Percentiles rank a stretch among this genome's conserved stretches.
Conservation (phyloP, 306 rosid genomes). For the Vigna hirtella region DNA sequence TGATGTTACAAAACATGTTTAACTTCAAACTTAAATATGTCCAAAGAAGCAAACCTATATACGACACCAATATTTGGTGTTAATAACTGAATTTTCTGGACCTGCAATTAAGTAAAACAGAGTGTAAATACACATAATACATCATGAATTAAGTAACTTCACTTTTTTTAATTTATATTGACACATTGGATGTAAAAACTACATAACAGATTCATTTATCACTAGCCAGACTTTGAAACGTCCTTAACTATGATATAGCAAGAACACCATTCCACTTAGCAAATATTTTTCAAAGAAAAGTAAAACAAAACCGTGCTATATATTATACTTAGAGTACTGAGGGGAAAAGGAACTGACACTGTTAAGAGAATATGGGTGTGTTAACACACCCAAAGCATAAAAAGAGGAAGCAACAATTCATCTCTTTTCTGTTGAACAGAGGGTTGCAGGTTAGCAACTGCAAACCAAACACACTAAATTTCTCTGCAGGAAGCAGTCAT, state of each 20-base stretch:
- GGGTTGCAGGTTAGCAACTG: no score
- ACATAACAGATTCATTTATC: background rate
- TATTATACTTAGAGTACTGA: background rate
- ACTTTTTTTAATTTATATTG: background rate
- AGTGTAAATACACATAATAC: constrained; percentile 8
- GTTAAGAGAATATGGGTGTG: background rate
- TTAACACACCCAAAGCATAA: no score
- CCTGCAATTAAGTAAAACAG: constrained; percentile 58
- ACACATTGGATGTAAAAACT: background rate
- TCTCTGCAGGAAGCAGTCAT: background rate
- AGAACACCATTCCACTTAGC: constrained; percentile 1
- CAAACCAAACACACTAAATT: background rate
- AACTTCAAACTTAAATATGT: constrained; percentile 38
- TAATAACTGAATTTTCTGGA: constrained; percentile 83
- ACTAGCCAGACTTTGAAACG: constrained; percentile 1
- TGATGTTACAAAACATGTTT: constrained; percentile 20
- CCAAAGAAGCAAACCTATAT: constrained; percentile 68
- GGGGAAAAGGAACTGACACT: constrained; percentile 9
- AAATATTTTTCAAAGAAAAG: background rate
- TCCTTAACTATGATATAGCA: background rate
- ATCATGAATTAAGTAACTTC: constrained; percentile 8
- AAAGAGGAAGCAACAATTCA: no score
- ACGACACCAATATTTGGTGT: constrained; percentile 97
- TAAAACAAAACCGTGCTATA: background rate
- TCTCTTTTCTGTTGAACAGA: no score